A percentile compares a stretch with the other conserved stretches of the same genome.
Conservation (phyloP, 1,284 basidiomycete species). For the Cronartium quercuum region DNA sequence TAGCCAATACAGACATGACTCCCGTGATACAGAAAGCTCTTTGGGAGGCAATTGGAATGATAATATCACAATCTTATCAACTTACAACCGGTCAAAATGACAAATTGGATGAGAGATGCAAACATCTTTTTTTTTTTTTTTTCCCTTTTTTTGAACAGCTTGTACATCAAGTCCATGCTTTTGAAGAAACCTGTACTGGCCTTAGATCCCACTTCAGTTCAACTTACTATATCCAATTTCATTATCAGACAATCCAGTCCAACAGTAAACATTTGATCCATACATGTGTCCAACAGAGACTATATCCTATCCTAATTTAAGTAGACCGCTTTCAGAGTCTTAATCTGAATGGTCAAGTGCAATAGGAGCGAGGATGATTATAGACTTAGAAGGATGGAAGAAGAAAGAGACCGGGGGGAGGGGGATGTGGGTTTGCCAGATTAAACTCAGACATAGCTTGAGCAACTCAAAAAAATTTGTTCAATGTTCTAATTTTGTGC, state of each 20-base stretch:
- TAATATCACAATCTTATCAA: constrained; percentile 10
- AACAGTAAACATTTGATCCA: constrained; percentile 66
- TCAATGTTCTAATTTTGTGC: too few species aligned
- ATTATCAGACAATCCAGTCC: constrained; percentile 43
- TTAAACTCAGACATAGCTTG: too few species aligned
- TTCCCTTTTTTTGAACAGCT: constrained; percentile 80
- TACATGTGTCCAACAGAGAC: constrained; percentile 71
- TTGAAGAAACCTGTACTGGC: constrained; percentile 64
- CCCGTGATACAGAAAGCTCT: constrained; percentile 1
- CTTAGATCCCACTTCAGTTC: constrained; percentile 38
- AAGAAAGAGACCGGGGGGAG: too few species aligned
- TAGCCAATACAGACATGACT: neutral
- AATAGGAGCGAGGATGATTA: too few species aligned
- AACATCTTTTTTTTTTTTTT: too few species aligned
- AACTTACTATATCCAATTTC: neutral
- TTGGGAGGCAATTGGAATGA: constrained; percentile 8
- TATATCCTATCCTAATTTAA: too few species aligned
- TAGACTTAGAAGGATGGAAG: too few species aligned
- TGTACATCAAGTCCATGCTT: constrained; percentile 67
- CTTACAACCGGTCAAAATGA: constrained; percentile 58
- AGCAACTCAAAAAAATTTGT: too few species aligned
- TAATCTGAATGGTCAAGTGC: too few species aligned
- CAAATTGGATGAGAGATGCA: constrained; percentile 93
- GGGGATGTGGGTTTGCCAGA: too few species aligned
- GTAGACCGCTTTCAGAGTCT: too few species aligned